A percentile compares a stretch with the other conserved stretches of the same genome.
These are phyloP conservation scores for Biscogniauxia mediterranea DNA, from an alignment of 2,329 filamentous ascomycete genomes.

Conservation along the genomic window DNA sequence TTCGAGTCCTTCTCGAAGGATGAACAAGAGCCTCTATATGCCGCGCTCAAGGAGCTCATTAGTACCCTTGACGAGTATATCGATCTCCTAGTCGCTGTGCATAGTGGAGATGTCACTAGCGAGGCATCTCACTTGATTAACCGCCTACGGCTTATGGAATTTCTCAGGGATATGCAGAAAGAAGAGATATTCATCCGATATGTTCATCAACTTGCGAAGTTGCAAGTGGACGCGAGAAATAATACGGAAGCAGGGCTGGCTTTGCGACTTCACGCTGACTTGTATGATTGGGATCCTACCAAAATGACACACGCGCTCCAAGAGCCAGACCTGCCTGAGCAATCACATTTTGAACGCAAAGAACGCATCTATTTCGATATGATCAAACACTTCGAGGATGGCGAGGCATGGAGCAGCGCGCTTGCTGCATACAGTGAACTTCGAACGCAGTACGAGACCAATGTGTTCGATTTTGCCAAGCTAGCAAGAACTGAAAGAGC, in stretches of 20 bases:
- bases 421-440: slow-evolving; percentile 87
- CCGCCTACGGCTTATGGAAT: slow-evolving; percentile 89
- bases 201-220: slow-evolving; percentile 81
- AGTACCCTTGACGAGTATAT: slow-evolving; percentile 85
- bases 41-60: slow-evolving; percentile 75
- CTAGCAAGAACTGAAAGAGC: slow-evolving; percentile 84
- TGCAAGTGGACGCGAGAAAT: slow-evolving; percentile 75
- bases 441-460: slow-evolving; percentile 85
- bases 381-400: slow-evolving; percentile 91
- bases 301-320: slow-evolving; percentile 62
- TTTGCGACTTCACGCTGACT: slow-evolving; percentile 83
- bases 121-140: slow-evolving; percentile 85
- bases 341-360: slow-evolving; percentile 88
- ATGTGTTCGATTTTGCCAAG: slow-evolving; percentile 87
- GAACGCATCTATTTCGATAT: slow-evolving; percentile 91
- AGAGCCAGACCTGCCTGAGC: slow-evolving; percentile 77
- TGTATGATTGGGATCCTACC: slow-evolving; percentile 86
- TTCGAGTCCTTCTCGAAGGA: slow-evolving; percentile 70
- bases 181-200: slow-evolving; percentile 96
- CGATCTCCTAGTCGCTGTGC: slow-evolving; percentile 85
- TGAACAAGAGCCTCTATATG: slow-evolving; percentile 70
- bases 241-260: slow-evolving; percentile 86
- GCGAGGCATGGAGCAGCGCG: slow-evolving; percentile 89
- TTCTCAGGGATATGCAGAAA: slow-evolving; percentile 93
- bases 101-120: slow-evolving; percentile 69